Evolutionary conservation across 148 eudicot species (phyloP), one percentile per base, ranked within the genome.

Genomic region (Vaccinium corymbosum): DNA sequence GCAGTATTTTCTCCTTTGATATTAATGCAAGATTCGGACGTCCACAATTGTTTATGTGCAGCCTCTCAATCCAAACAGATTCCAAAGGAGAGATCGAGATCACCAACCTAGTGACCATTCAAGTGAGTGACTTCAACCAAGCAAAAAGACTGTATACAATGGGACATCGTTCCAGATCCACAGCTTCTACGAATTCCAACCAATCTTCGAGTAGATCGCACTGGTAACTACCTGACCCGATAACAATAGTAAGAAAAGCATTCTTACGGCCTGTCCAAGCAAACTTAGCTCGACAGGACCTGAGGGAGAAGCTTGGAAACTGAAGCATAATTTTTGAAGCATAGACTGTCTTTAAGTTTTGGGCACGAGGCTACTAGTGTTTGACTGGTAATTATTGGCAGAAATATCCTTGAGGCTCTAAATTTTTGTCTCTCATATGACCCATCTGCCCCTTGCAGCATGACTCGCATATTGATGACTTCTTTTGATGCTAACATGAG

Each of bases 171-270:
- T 62, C 75, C 72, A 85, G 87, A 61, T 85, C 87, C 29, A 85
- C 87, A 27, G 87, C 83, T 85, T 80, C 87, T 53, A 85, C 87
- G 10, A 80, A 85, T 59, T 85, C 81, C 80, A 85, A 85, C 74
- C 49, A 49, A 25, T 73, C 83, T 59, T 85, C 87, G 12, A 85
- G 87, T 76, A 81, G 87, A 81, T 85, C 87, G 3, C 87, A 85
- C 57, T 85, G 87, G 87, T 85, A 85, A 56, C 75, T 85, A 56
- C 11, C 51, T 80, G 64, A 70, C 16, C 70, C 12, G 14, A 62
- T n/a, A 55, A 83, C 9, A 76, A 61, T 32, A 48, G 55, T 32
- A 42, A 46, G 22, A 17, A 10, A 13, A 19, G 42, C 20, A 48
- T 19, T 29, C 64, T 56, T 79, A 57, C 7, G 66, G 68, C 49